Percentiles rank a stretch among this genome's conserved stretches.
Evolutionary conservation across 2,329 filamentous ascomycete genomes (phyloP).

Genomic region (Aspergillus texensis): DNA sequence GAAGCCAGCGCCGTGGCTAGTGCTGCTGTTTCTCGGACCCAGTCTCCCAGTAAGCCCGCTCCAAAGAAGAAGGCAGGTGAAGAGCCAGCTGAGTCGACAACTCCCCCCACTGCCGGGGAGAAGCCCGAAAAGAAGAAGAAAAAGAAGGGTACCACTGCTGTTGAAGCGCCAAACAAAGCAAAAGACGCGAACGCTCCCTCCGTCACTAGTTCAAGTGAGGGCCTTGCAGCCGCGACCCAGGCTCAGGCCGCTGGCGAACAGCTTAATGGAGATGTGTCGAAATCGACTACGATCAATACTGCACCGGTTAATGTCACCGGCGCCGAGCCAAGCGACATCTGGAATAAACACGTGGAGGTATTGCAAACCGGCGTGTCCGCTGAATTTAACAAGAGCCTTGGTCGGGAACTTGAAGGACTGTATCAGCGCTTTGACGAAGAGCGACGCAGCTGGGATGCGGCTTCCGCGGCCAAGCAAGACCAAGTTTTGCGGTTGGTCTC

Average conservation of each 20-base stretch:
- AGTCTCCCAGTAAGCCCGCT: conserved; percentile 44
- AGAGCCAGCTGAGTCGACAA: conserved; percentile 31
- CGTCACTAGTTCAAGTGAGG: conserved; percentile 20
- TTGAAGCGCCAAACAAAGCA: conserved; percentile 52
- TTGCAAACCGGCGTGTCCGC: conserved; percentile 51
- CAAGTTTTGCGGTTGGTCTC: conserved; percentile 70
- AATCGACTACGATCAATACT: conserved; percentile 6
- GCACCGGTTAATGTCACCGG: conserved; percentile 10
- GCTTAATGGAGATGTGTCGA: conserved; percentile 14
- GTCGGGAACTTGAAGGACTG: conserved; percentile 56
- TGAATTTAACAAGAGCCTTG: conserved; percentile 52
- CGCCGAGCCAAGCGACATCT: conserved; percentile 56
- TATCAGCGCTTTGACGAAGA: conserved; percentile 71
- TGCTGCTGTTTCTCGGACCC: conserved; percentile 29
- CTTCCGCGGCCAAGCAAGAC: conserved; percentile 67
- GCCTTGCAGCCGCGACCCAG: conserved; percentile 7
- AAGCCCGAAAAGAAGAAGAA: conserved; percentile 75
- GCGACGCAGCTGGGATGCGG: conserved; percentile 64
- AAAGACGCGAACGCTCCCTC: conserved; percentile 32
- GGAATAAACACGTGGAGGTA: conserved; percentile 64
- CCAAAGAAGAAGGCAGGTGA: conserved; percentile 46
- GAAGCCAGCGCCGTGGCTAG: conserved; percentile 25
- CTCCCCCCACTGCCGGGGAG: conserved; percentile 45
- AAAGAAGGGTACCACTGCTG: conserved; percentile 45
- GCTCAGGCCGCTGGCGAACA: conserved; percentile 10